A percentile compares a stretch with the other conserved stretches of the same genome.
These are phyloP conservation scores for Paraphoma sp. DNA, from an alignment of 2,329 filamentous ascomycete species.

Conservation along the genomic window DNA sequence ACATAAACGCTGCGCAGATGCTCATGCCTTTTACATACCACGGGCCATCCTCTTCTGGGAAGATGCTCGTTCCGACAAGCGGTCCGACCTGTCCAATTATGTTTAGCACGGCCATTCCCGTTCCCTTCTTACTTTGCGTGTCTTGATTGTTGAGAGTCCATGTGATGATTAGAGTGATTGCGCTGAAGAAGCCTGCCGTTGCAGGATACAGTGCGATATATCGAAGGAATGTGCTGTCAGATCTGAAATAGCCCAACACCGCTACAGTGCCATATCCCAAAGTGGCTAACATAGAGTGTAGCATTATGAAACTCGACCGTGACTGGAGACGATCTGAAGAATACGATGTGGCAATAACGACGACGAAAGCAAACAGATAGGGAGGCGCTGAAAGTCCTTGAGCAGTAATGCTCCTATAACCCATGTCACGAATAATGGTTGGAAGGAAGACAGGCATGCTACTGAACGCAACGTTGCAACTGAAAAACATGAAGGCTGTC, in stretches of 20 bases:
- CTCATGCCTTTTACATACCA: conserved; percentile 59
- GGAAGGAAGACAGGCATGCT: conserved; percentile 88
- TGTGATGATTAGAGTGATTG: conserved; percentile 68
- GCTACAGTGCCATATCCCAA: conserved; percentile 67
- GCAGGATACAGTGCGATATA: conserved; percentile 83
- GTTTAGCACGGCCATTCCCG: conserved; percentile 81
- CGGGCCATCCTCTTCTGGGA: conserved; percentile 58
- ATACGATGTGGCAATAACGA: conserved; percentile 75
- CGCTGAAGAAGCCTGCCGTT: conserved; percentile 81
- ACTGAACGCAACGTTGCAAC: conserved; percentile 85
- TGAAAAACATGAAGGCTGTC: conserved; percentile 83
- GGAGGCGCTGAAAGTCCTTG: conserved; percentile 84
- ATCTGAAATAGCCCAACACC: conserved; percentile 59
- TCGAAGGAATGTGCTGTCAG: conserved; percentile 51
- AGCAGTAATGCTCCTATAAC: conserved; percentile 69
- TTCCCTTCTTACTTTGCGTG: conserved; percentile 71
- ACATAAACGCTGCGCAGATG: conserved; percentile 60
- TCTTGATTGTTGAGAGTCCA: conserved; percentile 83
- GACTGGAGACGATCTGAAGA: conserved; percentile 71
- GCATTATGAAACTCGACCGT: conserved; percentile 71
- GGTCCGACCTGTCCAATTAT: conserved; percentile 82
- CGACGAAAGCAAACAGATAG: conserved; percentile 76
- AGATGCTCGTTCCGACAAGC: conserved; percentile 62
- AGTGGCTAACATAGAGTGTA: conserved; percentile 72
- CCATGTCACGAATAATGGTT: conserved; percentile 79